phyloP scores from a whole-genome alignment of 768 basidiomycete species.

The Panellus pusillus region DNA sequence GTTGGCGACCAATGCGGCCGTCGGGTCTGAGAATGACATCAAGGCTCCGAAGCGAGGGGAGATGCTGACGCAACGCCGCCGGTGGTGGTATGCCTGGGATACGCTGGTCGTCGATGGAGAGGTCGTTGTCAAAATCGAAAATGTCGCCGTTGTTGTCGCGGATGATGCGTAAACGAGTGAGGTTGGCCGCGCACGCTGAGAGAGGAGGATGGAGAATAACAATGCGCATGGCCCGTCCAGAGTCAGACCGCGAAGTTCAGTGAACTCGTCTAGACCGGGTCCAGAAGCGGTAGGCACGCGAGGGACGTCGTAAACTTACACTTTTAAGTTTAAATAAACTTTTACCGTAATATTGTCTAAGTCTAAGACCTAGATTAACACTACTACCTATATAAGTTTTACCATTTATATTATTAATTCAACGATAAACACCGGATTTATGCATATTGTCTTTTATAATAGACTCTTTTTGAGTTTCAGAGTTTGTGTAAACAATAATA shows the following conservation, averaged over 20 bases:
- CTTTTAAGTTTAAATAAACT: no score
- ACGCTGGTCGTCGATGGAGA: neutral
- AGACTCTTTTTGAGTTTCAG: no score
- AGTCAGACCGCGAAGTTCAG: neutral
- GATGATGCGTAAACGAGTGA: neutral
- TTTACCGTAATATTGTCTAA: no score
- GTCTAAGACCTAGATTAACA: no score
- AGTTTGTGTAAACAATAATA: no score
- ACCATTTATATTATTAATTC: no score
- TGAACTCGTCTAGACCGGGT: no score
- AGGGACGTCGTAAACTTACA: constrained; percentile 1
- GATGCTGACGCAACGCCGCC: neutral
- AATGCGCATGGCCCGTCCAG: neutral
- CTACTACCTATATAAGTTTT: no score
- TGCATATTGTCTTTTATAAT: no score
- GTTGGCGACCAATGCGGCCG: neutral
- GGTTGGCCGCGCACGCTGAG: constrained; percentile 2
- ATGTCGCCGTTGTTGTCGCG: neutral
- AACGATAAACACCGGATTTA: no score
- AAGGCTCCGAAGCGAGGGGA: constrained; percentile 4
- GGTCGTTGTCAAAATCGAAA: neutral
- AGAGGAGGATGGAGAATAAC: constrained; percentile 2
- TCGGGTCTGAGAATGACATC: neutral
- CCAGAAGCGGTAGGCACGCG: no score
- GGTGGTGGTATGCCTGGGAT: constrained; percentile 4